Conservation (phyloP, 306 rosid species). For the Chamaecrista fasciculata region DNA sequence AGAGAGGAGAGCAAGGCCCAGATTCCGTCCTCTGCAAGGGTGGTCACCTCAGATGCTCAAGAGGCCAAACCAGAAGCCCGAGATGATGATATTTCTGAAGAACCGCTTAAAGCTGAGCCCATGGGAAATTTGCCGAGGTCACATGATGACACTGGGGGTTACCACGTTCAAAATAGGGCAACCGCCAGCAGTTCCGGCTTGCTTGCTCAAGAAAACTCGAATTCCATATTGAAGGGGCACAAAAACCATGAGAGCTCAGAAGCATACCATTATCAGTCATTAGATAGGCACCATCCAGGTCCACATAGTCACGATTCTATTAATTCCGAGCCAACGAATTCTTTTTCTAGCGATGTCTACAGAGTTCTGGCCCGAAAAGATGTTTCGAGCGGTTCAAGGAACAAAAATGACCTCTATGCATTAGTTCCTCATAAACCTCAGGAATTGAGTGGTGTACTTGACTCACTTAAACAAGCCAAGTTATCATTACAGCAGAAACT, state of each 20-base stretch:
- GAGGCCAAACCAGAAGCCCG: constrained; percentile 37
- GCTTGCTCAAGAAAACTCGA: constrained; percentile 47
- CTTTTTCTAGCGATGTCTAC: constrained; percentile 32
- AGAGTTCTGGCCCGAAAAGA: constrained; percentile 33
- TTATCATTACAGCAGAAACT: constrained; percentile 60
- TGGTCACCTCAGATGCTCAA: constrained; percentile 35
- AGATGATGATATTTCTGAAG: constrained; percentile 34
- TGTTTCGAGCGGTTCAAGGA: constrained; percentile 40
- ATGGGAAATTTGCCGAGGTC: constrained; percentile 40
- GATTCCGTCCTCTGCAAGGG: constrained; percentile 32
- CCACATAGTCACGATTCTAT: constrained; percentile 27
- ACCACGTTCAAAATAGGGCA: constrained; percentile 31
- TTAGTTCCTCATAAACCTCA: constrained; percentile 62
- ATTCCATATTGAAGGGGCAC: constrained; percentile 39
- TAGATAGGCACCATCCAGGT: constrained; percentile 33
- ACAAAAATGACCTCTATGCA: constrained; percentile 51
- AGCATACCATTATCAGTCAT: constrained; percentile 34
- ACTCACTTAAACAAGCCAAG: constrained; percentile 81
- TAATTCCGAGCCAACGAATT: constrained; percentile 27
- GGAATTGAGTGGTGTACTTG: constrained; percentile 56
- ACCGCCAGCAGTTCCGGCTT: constrained; percentile 36
- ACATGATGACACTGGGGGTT: constrained; percentile 32
- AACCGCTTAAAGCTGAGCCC: constrained; percentile 34
- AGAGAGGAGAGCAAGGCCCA: constrained; percentile 71
- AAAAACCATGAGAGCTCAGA: constrained; percentile 39